These are phyloP conservation scores for Amaranthus cruentus DNA, from an alignment of 148 eudicot species.

Conservation along the genomic window DNA sequence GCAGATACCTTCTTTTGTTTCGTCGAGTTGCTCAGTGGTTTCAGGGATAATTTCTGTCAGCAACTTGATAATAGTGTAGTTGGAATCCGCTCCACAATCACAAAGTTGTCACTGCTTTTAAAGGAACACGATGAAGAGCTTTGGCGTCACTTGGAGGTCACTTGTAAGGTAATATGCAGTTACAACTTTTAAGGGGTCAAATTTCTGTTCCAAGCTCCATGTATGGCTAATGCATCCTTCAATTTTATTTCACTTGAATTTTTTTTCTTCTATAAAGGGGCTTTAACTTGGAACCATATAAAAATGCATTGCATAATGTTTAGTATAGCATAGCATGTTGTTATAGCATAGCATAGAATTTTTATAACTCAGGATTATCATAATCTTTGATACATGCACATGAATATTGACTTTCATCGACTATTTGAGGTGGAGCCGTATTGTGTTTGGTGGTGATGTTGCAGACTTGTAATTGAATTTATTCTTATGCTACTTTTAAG, in stretches of 20 bases:
- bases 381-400: neutral
- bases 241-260: neutral
- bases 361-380: neutral
- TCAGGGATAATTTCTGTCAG: slow-evolving; percentile 88
- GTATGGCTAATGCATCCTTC: neutral
- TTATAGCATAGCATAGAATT: neutral
- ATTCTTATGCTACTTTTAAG: neutral
- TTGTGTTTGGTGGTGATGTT: neutral
- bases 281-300: neutral
- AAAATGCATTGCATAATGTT: too few relatives aligned
- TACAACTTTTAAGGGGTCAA: neutral
- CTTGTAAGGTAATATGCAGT: slow-evolving; percentile 68
- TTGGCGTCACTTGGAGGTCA: slow-evolving; percentile 98
- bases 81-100: slow-evolving; percentile 91
- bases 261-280: neutral
- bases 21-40: slow-evolving; percentile 87
- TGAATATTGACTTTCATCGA: neutral
- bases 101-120: slow-evolving; percentile 68
- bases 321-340: neutral
- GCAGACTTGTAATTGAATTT: neutral
- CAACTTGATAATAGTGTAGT: slow-evolving; percentile 98
- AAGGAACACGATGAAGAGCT: slow-evolving; percentile 98
- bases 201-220: neutral
- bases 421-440: neutral
- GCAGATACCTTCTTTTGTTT: slow-evolving; percentile 97